Percentiles rank a stretch among this genome's conserved stretches.
These are phyloP conservation scores for Boletus edulis DNA, from an alignment of 768 basidiomycete species.

Conservation along the genomic window DNA sequence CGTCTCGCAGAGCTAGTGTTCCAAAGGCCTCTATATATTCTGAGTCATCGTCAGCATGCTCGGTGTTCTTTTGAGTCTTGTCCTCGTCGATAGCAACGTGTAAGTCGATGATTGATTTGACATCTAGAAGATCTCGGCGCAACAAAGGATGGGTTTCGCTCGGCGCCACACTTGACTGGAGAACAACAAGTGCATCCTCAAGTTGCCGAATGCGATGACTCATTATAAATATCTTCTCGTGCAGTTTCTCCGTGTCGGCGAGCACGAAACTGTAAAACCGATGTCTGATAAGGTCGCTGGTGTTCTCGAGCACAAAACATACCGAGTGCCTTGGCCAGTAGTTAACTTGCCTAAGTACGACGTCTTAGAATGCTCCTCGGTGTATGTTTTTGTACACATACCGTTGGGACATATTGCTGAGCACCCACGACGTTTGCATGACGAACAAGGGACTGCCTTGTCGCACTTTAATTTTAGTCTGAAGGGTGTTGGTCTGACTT, in stretches of 20 bases:
- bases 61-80: conserved; percentile 27
- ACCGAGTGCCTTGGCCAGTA: conserved; percentile 79
- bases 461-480: conserved; percentile 75
- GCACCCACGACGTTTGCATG: conserved; percentile 71
- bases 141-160: conserved; percentile 60
- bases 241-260: conserved; percentile 68
- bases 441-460: conserved; percentile 57
- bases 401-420: conserved; percentile 77
- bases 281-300: neutral
- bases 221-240: conserved; percentile 66
- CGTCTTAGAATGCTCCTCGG: neutral
- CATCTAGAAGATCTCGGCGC: conserved; percentile 53
- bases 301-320: conserved; percentile 14
- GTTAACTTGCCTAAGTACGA: conserved; percentile 50
- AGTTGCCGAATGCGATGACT: conserved; percentile 69
- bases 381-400: neutral
- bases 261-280: conserved; percentile 54
- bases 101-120: conserved; percentile 69
- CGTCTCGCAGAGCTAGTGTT: conserved; percentile 64
- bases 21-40: conserved; percentile 69
- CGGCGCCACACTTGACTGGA: conserved; percentile 46
- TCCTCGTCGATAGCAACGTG: conserved; percentile 54
- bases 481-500: neutral
- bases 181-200: conserved; percentile 61
- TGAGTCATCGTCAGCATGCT: conserved; percentile 36